phyloP scores from a whole-genome alignment of 2,329 filamentous ascomycete species.

The Sphaerulina vaccinii region DNA sequence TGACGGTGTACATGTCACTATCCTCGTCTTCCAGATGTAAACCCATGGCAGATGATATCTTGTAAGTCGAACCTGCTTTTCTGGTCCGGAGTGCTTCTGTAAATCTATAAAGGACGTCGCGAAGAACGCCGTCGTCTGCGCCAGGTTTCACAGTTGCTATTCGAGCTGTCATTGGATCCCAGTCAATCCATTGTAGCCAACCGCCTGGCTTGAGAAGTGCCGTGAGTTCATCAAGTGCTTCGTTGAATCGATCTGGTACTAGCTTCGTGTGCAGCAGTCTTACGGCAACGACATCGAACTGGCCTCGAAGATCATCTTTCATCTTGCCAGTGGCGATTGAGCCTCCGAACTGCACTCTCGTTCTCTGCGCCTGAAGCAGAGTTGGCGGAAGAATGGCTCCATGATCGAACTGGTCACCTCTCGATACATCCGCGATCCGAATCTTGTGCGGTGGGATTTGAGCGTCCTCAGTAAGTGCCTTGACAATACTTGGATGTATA shows the following conservation, averaged over 20 bases:
- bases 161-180: conserved; percentile 22
- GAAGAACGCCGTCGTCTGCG: conserved; percentile 15
- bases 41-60: conserved; percentile 17
- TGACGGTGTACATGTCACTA: conserved; percentile 22
- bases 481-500: conserved; percentile 18
- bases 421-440: conserved; percentile 17
- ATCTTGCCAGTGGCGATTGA: neutral
- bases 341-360: neutral
- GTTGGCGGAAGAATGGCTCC: neutral
- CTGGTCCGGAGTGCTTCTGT: conserved; percentile 15
- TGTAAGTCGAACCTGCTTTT: conserved; percentile 21
- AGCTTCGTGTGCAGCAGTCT: conserved; percentile 18
- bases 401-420: conserved; percentile 4
- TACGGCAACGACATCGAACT: conserved; percentile 24
- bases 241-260: conserved; percentile 15
- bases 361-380: neutral
- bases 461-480: conserved; percentile 1
- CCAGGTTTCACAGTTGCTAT: conserved; percentile 24
- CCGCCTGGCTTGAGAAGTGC: conserved; percentile 24
- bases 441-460: neutral
- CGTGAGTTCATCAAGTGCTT: conserved; percentile 15
- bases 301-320: conserved; percentile 1
- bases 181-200: conserved; percentile 24
- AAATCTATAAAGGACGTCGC: conserved; percentile 16
- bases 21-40: conserved; percentile 16